A percentile compares a stretch with the other conserved stretches of the same genome.
These are phyloP conservation scores for Kockovaella imperatae DNA, from an alignment of 768 basidiomycete genomes.

Conservation along the genomic window DNA sequence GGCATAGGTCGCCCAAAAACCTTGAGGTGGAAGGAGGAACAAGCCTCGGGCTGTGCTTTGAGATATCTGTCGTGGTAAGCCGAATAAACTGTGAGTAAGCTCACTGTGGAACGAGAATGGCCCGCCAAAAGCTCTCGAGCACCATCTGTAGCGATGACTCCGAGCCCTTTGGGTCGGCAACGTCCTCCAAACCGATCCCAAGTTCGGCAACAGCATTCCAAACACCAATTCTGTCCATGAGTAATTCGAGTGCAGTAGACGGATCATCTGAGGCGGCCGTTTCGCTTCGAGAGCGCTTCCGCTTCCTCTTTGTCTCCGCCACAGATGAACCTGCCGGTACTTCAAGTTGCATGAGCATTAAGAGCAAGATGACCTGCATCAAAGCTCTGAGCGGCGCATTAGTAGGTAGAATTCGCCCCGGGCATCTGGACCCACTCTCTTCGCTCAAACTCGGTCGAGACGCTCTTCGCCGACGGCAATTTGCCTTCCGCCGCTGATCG, in stretches of 20 bases:
- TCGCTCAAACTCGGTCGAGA: conserved; percentile 29
- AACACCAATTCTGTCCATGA: conserved; percentile 36
- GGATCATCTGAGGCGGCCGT: conserved; percentile 13
- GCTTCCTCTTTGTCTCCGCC: conserved; percentile 11
- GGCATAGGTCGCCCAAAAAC: conserved; percentile 31
- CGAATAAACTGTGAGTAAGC: conserved; percentile 6
- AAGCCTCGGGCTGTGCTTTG: conserved; percentile 15
- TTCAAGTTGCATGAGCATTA: conserved; percentile 10
- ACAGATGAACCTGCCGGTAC: neutral
- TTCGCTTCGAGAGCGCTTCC: conserved; percentile 16
- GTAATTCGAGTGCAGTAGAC: conserved; percentile 23
- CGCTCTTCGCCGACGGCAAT: neutral
- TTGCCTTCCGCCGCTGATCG: neutral
- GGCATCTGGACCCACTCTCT: conserved; percentile 29
- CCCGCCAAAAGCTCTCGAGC: conserved; percentile 27
- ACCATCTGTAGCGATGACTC: conserved; percentile 12
- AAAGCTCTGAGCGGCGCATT: conserved; percentile 13
- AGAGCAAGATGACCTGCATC: conserved; percentile 29
- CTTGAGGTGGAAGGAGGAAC: conserved; percentile 30
- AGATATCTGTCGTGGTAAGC: conserved; percentile 18
- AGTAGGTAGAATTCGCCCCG: neutral
- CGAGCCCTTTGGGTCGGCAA: conserved; percentile 1
- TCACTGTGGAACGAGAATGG: conserved; percentile 23
- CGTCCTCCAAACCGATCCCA: conserved; percentile 6
- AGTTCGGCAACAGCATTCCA: conserved; percentile 38